Evolutionary conservation across 148 eudicot genomes (phyloP).

Genomic region (Suaeda aralocaspica): DNA sequence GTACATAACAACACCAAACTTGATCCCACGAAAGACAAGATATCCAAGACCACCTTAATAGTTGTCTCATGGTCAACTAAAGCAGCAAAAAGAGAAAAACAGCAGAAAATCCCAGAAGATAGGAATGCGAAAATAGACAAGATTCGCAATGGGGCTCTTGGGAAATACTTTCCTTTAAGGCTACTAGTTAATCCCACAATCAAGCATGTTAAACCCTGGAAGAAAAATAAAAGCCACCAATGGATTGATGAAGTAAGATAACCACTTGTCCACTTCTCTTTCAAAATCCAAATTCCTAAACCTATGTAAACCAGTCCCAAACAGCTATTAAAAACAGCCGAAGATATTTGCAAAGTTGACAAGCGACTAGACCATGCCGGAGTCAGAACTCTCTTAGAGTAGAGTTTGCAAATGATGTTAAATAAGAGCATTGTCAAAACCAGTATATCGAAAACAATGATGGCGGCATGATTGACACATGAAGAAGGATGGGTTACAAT

Average conservation of each 20-base stretch:
- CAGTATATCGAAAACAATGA: constrained; percentile 47
- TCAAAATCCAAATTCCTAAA: constrained; percentile 47
- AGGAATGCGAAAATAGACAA: constrained; percentile 44
- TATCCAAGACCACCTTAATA: constrained; percentile 49
- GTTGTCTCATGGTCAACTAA: constrained; percentile 35
- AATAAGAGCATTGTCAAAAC: constrained; percentile 42
- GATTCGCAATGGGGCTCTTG: constrained; percentile 36
- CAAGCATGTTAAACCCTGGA: constrained; percentile 64
- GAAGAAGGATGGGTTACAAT: constrained; percentile 54
- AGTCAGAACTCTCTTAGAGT: constrained; percentile 22
- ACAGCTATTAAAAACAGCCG: constrained; percentile 54
- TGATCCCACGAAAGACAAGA: constrained; percentile 59
- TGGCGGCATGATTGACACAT: constrained; percentile 60
- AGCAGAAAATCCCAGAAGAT: constrained; percentile 22
- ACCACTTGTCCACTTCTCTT: constrained; percentile 20
- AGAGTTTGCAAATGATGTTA: constrained; percentile 32
- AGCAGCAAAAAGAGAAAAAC: constrained; percentile 36
- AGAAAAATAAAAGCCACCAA: constrained; percentile 52
- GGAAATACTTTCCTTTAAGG: constrained; percentile 43
- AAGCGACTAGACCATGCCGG: constrained; percentile 13
- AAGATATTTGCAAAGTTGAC: constrained; percentile 37
- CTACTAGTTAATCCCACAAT: constrained; percentile 46
- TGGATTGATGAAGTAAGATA: constrained; percentile 44
- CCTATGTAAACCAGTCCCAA: constrained; percentile 48
- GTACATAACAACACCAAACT: constrained; percentile 56